phyloP scores from a whole-genome alignment of 202 grass and related monocot genomes.

The Schoenoplectus tabernaemontani region DNA sequence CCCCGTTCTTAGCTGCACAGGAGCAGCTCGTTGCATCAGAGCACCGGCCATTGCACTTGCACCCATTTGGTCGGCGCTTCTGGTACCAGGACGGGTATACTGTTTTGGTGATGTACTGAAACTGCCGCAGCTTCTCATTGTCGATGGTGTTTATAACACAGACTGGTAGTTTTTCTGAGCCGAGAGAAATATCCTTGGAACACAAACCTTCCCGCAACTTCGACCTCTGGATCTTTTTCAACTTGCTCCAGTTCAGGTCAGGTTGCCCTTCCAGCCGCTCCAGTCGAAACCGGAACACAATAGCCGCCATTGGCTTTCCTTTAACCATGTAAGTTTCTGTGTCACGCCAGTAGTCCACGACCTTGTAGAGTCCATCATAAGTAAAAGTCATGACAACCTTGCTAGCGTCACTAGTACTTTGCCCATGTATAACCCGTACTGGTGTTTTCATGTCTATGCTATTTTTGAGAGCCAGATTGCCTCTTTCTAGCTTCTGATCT shows the following conservation, averaged over 20 bases:
- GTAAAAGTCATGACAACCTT: slow-evolving; percentile 46
- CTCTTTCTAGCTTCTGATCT: slow-evolving; percentile 63
- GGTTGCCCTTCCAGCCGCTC: slow-evolving; percentile 44
- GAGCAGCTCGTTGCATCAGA: slow-evolving; percentile 32
- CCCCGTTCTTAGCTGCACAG: slow-evolving; percentile 63
- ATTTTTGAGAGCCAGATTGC: slow-evolving; percentile 69
- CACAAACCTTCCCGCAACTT: slow-evolving; percentile 33
- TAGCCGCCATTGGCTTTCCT: slow-evolving; percentile 13
- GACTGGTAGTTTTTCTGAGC: slow-evolving; percentile 39
- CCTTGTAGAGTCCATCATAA: slow-evolving; percentile 78
- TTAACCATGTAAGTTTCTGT: slow-evolving; percentile 7
- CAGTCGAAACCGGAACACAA: slow-evolving; percentile 49
- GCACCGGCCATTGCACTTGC: slow-evolving; percentile 45
- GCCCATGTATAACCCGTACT: slow-evolving; percentile 69
- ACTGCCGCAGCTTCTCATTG: slow-evolving; percentile 25
- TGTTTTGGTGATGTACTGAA: slow-evolving; percentile 50
- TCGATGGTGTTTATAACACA: slow-evolving; percentile 53
- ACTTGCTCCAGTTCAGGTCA: slow-evolving; percentile 43
- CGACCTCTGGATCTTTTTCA: slow-evolving; percentile 30
- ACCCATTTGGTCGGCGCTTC: slow-evolving; percentile 41
- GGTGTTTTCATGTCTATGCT: slow-evolving; percentile 46
- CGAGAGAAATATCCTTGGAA: slow-evolving; percentile 44
- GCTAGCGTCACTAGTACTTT: slow-evolving; percentile 28
- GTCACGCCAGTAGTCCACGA: slow-evolving; percentile 41
- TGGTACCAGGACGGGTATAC: slow-evolving; percentile 27